Evolutionary conservation across 2,329 filamentous ascomycete species (phyloP).

Genomic region (Colletotrichum liaoningense): DNA sequence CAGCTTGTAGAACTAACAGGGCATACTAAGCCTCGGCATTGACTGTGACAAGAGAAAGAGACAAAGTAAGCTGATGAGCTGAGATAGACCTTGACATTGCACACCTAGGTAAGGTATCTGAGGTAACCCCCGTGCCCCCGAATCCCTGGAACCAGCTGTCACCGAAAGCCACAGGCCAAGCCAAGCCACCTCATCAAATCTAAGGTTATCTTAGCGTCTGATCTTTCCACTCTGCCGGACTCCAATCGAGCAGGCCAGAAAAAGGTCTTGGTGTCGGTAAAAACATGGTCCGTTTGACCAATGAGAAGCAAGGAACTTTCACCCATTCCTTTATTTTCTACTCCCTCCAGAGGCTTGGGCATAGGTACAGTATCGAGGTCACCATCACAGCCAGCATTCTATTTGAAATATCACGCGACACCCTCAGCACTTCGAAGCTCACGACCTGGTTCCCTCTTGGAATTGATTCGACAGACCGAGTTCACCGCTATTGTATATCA

Average conservation of each 20-base stretch:
- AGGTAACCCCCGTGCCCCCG: no score
- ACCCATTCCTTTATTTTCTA: not conserved
- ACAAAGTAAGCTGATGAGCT: no score
- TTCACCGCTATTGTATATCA: not conserved
- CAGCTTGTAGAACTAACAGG: no score
- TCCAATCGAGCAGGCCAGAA: not conserved
- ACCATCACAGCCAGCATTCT: not conserved
- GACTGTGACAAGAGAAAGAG: no score
- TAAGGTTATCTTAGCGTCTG: constrained; percentile 20
- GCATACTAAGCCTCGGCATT: no score
- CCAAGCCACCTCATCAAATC: not conserved
- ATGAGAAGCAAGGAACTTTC: not conserved
- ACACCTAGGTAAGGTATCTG: no score
- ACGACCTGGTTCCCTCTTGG: not conserved
- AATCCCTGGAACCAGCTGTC: not conserved
- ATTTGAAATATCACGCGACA: not conserved
- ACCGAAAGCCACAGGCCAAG: not conserved
- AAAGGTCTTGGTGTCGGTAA: not conserved
- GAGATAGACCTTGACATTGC: no score
- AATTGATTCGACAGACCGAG: not conserved
- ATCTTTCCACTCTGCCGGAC: not conserved
- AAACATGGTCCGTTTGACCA: not conserved
- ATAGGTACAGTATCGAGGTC: not conserved
- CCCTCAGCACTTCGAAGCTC: no score
- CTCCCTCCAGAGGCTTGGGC: not conserved